Conservation (phyloP, 805 yeast genomes). For the Sugiyamaella americana region DNA sequence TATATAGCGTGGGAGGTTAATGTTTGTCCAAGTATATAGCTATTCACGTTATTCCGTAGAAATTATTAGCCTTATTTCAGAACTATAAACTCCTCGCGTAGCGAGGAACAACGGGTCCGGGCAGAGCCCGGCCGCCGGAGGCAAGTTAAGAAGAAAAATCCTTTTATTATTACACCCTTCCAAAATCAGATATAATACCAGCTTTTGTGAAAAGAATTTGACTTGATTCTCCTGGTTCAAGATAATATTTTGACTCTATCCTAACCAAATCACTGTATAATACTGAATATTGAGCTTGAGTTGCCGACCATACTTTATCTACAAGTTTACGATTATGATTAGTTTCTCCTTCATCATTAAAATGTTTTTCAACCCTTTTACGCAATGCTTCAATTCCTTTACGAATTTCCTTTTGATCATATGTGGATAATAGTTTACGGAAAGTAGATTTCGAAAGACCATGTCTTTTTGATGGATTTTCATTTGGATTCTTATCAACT, state of each 20-base stretch:
- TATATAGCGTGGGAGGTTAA: too few relatives aligned
- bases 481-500: constrained; percentile 33
- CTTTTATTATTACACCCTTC: too few relatives aligned
- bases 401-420: constrained; percentile 54
- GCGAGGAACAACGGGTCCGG: too few relatives aligned
- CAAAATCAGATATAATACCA: too few relatives aligned
- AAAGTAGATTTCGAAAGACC: constrained; percentile 58
- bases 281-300: constrained; percentile 57
- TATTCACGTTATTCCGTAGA: too few relatives aligned
- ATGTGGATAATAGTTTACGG: constrained; percentile 48
- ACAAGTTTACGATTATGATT: constrained; percentile 43
- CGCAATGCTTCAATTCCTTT: constrained; percentile 50
- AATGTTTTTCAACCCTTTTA: constrained; percentile 52
- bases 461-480: constrained; percentile 51
- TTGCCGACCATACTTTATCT: constrained; percentile 61
- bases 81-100: too few relatives aligned
- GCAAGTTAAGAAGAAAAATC: too few relatives aligned
- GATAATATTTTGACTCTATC: constrained; percentile 51
- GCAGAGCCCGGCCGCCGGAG: too few relatives aligned
- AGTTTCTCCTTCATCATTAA: constrained; percentile 30
- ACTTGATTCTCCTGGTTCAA: constrained; percentile 28
- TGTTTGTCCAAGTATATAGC: too few relatives aligned
- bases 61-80: too few relatives aligned
- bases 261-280: constrained; percentile 49
- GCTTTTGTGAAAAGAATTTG: constrained; percentile 48